Evolutionary conservation across 768 basidiomycete genomes (phyloP).

Genomic region (Panaeolus cyanescens): DNA sequence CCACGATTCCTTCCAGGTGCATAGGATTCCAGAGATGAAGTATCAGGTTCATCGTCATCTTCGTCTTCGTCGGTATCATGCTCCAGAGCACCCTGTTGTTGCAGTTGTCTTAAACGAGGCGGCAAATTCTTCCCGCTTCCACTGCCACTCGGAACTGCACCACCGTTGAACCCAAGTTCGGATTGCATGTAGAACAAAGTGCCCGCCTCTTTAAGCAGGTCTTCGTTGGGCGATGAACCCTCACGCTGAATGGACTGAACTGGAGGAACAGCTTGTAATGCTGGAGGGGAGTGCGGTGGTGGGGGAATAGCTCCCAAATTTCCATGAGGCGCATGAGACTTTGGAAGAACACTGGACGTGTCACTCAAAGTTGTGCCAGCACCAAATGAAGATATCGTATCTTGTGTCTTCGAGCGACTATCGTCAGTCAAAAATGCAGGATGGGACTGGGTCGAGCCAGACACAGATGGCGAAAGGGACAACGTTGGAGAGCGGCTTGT

Average conservation of each 20-base stretch:
- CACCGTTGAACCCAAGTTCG: slow-evolving; percentile 7
- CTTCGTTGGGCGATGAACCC: slow-evolving; percentile 20
- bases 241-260: slow-evolving; percentile 13
- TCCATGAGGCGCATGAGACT: slow-evolving; percentile 12
- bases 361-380: not conserved
- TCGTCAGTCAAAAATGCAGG: slow-evolving; percentile 5
- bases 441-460: slow-evolving; percentile 6
- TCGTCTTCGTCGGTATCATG: slow-evolving; percentile 33
- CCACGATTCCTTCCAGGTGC: slow-evolving; percentile 11
- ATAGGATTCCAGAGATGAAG: slow-evolving; percentile 18
- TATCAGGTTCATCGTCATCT: slow-evolving; percentile 16
- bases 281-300: not conserved
- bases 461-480: not conserved
- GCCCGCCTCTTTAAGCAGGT: slow-evolving; percentile 51
- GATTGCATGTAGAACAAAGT: slow-evolving; percentile 71
- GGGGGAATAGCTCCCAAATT: not conserved
- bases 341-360: not conserved
- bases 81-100: not conserved
- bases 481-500: not conserved
- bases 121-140: not conserved
- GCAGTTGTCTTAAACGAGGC: not conserved
- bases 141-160: slow-evolving; percentile 6
- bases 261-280: not conserved
- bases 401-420: slow-evolving; percentile 10
- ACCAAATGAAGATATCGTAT: slow-evolving; percentile 2